Evolutionary conservation across 495 filamentous ascomycete genomes (phyloP).

Genomic region (Polyplosphaeria fusca): DNA sequence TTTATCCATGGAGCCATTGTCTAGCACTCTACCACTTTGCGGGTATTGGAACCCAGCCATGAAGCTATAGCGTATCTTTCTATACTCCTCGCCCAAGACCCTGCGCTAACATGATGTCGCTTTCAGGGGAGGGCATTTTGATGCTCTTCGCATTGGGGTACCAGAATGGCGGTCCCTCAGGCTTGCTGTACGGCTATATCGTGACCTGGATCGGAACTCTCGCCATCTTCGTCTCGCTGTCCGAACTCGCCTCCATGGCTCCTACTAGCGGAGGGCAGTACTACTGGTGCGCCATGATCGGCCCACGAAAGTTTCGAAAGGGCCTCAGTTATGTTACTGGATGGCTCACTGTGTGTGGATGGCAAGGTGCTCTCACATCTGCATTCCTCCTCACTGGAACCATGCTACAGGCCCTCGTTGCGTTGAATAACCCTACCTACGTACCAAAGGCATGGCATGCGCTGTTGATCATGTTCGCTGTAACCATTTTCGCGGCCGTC

Average conservation of each 20-base stretch:
- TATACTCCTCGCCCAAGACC: no score
- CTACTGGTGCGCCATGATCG: conserved; percentile 45
- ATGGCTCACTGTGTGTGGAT: conserved; percentile 40
- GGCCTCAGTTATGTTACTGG: conserved; percentile 50
- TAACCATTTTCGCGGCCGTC: neutral
- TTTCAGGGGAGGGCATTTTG: no score
- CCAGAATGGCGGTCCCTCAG: conserved; percentile 42
- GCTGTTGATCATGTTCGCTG: conserved; percentile 3
- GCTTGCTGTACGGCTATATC: conserved; percentile 39
- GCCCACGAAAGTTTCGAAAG: conserved; percentile 43
- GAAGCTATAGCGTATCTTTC: no score
- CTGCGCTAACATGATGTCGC: no score
- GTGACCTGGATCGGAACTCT: conserved; percentile 39
- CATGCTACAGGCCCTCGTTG: conserved; percentile 41
- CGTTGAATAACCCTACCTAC: neutral
- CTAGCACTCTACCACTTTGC: no score
- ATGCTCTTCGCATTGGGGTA: no score
- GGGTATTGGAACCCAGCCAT: no score
- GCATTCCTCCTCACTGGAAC: conserved; percentile 52
- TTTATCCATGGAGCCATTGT: no score
- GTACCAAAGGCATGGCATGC: conserved; percentile 4
- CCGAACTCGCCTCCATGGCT: conserved; percentile 43
- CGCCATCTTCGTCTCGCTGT: conserved; percentile 38
- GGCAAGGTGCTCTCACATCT: conserved; percentile 43
- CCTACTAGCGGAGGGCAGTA: conserved; percentile 27